A percentile compares a stretch with the other conserved stretches of the same genome.
These are phyloP conservation scores for Candida fluviatilis DNA, from an alignment of 805 yeast species.

Conservation along the genomic window DNA sequence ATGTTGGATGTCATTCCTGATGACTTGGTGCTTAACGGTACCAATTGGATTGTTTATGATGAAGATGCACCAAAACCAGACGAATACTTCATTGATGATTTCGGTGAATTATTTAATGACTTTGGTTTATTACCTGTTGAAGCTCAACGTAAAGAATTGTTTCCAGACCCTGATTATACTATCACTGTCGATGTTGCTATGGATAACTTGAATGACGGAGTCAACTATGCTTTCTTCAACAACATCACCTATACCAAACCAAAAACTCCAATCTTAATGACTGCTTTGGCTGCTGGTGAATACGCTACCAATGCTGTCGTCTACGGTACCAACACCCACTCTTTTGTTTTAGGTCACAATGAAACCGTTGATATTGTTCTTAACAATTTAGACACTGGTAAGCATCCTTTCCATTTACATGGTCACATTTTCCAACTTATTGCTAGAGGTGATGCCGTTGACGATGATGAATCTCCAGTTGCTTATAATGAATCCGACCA, in stretches of 20 bases:
- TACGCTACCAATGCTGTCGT: slow-evolving; percentile 54
- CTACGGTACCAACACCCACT: slow-evolving; percentile 69
- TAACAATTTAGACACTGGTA: slow-evolving; percentile 76
- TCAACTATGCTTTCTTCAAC: slow-evolving; percentile 74
- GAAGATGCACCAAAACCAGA: slow-evolving; percentile 17
- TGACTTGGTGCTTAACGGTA: slow-evolving; percentile 48
- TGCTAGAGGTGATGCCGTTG: slow-evolving; percentile 46
- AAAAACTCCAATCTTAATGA: slow-evolving; percentile 63
- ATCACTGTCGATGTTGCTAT: slow-evolving; percentile 56
- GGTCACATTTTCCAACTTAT: slow-evolving; percentile 69
- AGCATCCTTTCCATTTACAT: slow-evolving; percentile 76
- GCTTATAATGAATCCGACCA: slow-evolving; percentile 36
- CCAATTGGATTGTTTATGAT: slow-evolving; percentile 55
- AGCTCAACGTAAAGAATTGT: slow-evolving; percentile 41
- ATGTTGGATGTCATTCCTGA: slow-evolving; percentile 71
- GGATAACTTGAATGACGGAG: slow-evolving; percentile 71
- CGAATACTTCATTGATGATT: slow-evolving; percentile 23
- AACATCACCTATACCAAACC: slow-evolving; percentile 62
- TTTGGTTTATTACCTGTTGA: slow-evolving; percentile 65
- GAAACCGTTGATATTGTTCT: slow-evolving; percentile 73
- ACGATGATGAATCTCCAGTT: slow-evolving; percentile 52
- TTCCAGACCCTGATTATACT: slow-evolving; percentile 58
- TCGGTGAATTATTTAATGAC: slow-evolving; percentile 60
- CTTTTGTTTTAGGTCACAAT: slow-evolving; percentile 53
- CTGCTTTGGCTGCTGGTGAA: slow-evolving; percentile 60